Conservation (phyloP, 1,139 yeast species). For the Sugiyamaella pinicola region DNA sequence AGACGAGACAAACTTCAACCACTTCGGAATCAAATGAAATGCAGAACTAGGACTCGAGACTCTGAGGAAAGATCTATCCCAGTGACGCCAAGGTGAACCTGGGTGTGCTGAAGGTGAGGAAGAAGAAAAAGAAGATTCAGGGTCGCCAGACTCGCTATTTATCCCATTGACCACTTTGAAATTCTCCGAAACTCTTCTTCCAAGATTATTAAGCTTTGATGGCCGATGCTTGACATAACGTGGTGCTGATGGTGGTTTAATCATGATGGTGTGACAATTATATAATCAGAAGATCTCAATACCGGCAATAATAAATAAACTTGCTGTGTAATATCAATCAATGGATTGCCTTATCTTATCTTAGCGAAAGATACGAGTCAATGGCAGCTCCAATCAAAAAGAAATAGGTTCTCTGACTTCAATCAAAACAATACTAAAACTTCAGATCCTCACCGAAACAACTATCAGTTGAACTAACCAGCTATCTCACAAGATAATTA, state of each 20-base stretch:
- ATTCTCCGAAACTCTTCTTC: background rate
- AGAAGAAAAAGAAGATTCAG: background rate
- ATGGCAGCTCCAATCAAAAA: too few species aligned
- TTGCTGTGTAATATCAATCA: too few species aligned
- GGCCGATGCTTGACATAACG: conserved; percentile 4
- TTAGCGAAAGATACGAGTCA: too few species aligned
- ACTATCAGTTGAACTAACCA: too few species aligned
- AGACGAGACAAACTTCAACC: conserved; percentile 4
- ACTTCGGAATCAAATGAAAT: conserved; percentile 11
- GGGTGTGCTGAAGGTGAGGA: background rate
- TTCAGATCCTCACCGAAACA: too few species aligned
- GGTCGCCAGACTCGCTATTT: background rate
- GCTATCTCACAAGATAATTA: too few species aligned
- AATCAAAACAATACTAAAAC: too few species aligned
- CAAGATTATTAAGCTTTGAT: background rate
- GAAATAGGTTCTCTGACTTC: too few species aligned
- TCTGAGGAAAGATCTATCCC: background rate
- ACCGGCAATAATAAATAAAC: background rate
- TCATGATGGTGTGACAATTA: background rate
- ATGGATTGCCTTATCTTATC: too few species aligned
- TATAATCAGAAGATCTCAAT: background rate
- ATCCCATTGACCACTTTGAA: background rate
- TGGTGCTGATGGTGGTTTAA: conserved; percentile 1
- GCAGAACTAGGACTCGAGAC: conserved; percentile 6
- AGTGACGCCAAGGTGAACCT: background rate